Percentiles rank a stretch among this genome's conserved stretches.
These are phyloP conservation scores for Pythium sp. DNA, from an alignment of 352 stramenopile genomes.

Conservation along the genomic window DNA sequence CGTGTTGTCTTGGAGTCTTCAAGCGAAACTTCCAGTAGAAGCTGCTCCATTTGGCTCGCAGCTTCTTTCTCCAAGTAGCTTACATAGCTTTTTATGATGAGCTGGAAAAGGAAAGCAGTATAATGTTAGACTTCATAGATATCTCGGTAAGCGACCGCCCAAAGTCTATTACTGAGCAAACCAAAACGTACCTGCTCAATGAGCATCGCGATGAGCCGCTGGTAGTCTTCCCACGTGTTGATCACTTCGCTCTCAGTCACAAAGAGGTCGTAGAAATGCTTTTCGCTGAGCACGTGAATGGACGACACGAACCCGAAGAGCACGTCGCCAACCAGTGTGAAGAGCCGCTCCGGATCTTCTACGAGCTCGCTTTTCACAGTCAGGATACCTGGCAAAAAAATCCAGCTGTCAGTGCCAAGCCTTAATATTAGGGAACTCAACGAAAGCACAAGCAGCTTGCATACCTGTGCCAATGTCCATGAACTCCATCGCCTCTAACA, in stretches of 20 bases:
- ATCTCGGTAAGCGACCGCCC: not conserved
- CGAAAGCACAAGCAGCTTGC: not conserved
- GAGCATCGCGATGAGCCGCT: conserved; percentile 81
- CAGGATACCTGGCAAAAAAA: conserved; percentile 46
- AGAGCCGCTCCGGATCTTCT: conserved; percentile 59
- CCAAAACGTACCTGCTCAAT: conserved; percentile 54
- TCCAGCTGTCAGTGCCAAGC: conserved; percentile 3
- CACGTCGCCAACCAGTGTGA: conserved; percentile 62
- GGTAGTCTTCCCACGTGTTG: conserved; percentile 79
- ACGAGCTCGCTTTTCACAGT: conserved; percentile 86
- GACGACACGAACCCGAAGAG: conserved; percentile 60
- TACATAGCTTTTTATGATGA: conserved; percentile 79
- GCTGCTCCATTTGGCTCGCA: conserved; percentile 67
- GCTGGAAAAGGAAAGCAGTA: conserved; percentile 22
- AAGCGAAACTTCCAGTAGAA: conserved; percentile 58
- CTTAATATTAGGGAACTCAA: not conserved
- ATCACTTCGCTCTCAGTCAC: conserved; percentile 77
- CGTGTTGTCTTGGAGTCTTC: conserved; percentile 22
- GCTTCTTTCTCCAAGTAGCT: conserved; percentile 63
- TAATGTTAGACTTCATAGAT: not conserved
- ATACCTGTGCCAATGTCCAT: conserved; percentile 82
- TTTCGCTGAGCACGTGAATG: conserved; percentile 58
- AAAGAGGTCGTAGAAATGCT: conserved; percentile 70
- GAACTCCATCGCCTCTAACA: conserved; percentile 88
- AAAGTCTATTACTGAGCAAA: not conserved